Conservation (phyloP, 164 flowering plant genomes). For the Umbellularia californica region DNA sequence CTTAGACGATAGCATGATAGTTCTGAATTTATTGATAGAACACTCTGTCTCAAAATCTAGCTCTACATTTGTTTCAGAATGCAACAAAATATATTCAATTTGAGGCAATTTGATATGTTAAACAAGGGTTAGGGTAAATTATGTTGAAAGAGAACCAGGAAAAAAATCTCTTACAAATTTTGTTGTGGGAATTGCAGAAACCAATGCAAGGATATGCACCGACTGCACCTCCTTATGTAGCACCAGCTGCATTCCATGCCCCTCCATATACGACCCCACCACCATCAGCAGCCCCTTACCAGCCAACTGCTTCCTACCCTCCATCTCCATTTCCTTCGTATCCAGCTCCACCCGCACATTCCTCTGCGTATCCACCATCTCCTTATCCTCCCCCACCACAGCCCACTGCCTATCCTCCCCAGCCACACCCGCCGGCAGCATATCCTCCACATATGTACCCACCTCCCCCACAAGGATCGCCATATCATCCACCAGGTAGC, state of each 20-base stretch:
- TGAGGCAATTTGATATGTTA: neutral
- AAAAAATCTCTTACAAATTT: neutral
- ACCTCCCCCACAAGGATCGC: conserved; percentile 38
- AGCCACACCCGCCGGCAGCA: conserved; percentile 41
- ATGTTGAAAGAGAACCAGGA: too few relatives aligned
- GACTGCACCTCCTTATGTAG: conserved; percentile 49
- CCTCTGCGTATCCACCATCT: conserved; percentile 30
- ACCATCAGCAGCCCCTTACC: conserved; percentile 16
- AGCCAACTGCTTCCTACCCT: conserved; percentile 21
- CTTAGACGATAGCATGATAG: neutral
- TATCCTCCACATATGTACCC: conserved; percentile 54
- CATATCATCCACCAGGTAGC: conserved; percentile 45
- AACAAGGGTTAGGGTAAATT: neutral
- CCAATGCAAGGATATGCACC: conserved; percentile 30
- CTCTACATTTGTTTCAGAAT: neutral
- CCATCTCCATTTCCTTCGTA: conserved; percentile 14
- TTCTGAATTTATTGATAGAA: neutral
- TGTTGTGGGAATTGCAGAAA: conserved; percentile 38
- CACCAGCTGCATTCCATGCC: conserved; percentile 26
- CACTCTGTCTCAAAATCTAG: neutral
- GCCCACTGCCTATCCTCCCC: conserved; percentile 43
- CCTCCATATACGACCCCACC: conserved; percentile 36
- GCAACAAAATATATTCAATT: neutral
- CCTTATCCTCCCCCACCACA: conserved; percentile 30
- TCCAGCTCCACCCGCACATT: conserved; percentile 10